Evolutionary conservation across 495 filamentous ascomycete species (phyloP), one percentile per base, ranked within the genome.

Genomic region (Aspergillus kassunensis): DNA sequence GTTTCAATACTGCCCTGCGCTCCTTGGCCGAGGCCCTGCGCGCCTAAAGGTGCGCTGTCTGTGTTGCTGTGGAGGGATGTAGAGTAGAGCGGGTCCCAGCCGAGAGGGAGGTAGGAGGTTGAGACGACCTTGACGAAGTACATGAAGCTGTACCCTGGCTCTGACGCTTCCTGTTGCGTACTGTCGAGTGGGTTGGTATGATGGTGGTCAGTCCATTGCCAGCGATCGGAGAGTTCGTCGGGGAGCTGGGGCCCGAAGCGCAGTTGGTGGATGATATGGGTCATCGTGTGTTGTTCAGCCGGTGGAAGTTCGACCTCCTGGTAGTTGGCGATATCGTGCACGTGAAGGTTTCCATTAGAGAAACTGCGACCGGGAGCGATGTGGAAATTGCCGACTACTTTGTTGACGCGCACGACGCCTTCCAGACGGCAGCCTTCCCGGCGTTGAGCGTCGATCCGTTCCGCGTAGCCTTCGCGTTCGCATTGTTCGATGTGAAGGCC

Each of bases 71-170:
- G 69, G 30, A 75, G 51, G 24, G 70, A 55, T 13, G 70, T 55
- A 1, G 74, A 77, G 53, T 65, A 66, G 21, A 71, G 63, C 37
- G 73, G 71, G 40, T 85, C 79, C 90, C 89, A 91, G 15, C 90
- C 89, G 5, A 98, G 77, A 1, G 93, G 92, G 6, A 97, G 79
- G 60, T 96, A 99, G 2, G 89, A 89, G 13, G 93, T 99, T 8
- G 86, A 87, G 30, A 99, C 93, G 39, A 99, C 91, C 72, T 99
- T 99, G 67, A 99, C 78, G 66, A 97, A 99, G 75, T 99, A 99
- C 91, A 97, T 96, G 65, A 85, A 99, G 69, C 96, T 99, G 77
- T 78, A 97, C 33, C 84, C 86, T 44, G 87, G 81, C 57, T 96
- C 90, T 19, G 83, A 70, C 9, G 91, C 92, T 37, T 72, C 64